Percentiles rank a stretch among this genome's conserved stretches.
These are phyloP conservation scores for Pseudopyrenochaeta lycopersici DNA, from an alignment of 2,329 filamentous ascomycete genomes.

Conservation along the genomic window DNA sequence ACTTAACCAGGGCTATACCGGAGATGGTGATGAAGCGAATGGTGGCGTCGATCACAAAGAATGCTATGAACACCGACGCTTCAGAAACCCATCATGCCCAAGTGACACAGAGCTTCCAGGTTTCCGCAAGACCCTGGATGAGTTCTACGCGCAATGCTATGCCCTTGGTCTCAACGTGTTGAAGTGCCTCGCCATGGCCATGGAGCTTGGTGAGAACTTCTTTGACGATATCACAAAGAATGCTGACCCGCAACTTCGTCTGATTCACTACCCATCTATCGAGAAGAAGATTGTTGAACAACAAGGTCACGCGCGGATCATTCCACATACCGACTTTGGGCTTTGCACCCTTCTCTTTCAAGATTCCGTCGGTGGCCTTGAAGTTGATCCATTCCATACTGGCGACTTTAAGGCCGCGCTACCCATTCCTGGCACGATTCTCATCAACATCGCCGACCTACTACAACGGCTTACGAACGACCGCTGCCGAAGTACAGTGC, in stretches of 20 bases:
- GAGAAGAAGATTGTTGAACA: slow-evolving; percentile 29
- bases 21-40: slow-evolving; percentile 47
- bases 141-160: slow-evolving; percentile 34
- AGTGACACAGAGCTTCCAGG: slow-evolving; percentile 27
- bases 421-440: slow-evolving; percentile 30
- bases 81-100: slow-evolving; percentile 31
- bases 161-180: slow-evolving; percentile 30
- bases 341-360: slow-evolving; percentile 52
- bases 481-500: slow-evolving; percentile 47
- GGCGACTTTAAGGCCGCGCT: slow-evolving; percentile 35
- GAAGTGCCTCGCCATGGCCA: slow-evolving; percentile 35
- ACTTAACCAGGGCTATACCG: slow-evolving; percentile 52
- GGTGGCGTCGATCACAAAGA: slow-evolving; percentile 41
- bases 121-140: slow-evolving; percentile 33
- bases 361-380: slow-evolving; percentile 48
- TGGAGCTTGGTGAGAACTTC: slow-evolving; percentile 35
- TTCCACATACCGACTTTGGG: slow-evolving; percentile 44
- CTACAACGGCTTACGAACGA: slow-evolving; percentile 37
- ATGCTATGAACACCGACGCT: slow-evolving; percentile 32
- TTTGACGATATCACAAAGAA: slow-evolving; percentile 33
- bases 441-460: slow-evolving; percentile 38
- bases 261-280: slow-evolving; percentile 41
- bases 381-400: slow-evolving; percentile 42
- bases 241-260: slow-evolving; percentile 36
- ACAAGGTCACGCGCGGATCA: slow-evolving; percentile 34